Conservation (phyloP, 2,329 filamentous ascomycete species). For the Verticillium nubilum region DNA sequence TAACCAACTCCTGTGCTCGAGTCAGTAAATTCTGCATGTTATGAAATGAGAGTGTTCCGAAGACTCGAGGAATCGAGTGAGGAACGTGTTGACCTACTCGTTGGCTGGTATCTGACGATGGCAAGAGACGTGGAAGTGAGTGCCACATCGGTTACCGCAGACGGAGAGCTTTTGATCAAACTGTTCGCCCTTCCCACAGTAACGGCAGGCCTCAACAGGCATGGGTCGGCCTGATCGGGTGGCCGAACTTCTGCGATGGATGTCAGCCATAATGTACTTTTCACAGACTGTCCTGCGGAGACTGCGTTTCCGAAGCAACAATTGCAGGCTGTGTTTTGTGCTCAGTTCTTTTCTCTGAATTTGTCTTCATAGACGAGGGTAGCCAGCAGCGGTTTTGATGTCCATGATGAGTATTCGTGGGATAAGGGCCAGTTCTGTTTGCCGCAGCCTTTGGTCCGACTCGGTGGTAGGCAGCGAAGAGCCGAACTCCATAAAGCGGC, state of each 20-base stretch:
- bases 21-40: background rate
- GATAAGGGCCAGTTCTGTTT: constrained; percentile 28
- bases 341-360: constrained; percentile 65
- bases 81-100: background rate
- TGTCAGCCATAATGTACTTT: background rate
- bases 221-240: background rate
- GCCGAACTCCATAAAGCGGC: constrained; percentile 49
- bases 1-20: background rate
- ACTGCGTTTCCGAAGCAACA: background rate
- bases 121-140: background rate
- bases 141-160: background rate
- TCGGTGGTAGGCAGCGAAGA: constrained; percentile 36
- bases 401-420: background rate
- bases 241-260: background rate
- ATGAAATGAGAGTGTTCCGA: background rate
- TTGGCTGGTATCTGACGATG: background rate
- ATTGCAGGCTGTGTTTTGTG: constrained; percentile 8
- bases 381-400: constrained; percentile 43
- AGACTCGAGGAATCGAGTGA: background rate
- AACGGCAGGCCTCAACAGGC: background rate
- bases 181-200: background rate
- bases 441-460: constrained; percentile 56
- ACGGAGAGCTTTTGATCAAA: background rate
- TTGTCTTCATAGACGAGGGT: constrained; percentile 41
- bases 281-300: background rate